Evolutionary conservation across 2,329 filamentous ascomycete species (phyloP).

Genomic region (Ceratocystis colombiana): DNA sequence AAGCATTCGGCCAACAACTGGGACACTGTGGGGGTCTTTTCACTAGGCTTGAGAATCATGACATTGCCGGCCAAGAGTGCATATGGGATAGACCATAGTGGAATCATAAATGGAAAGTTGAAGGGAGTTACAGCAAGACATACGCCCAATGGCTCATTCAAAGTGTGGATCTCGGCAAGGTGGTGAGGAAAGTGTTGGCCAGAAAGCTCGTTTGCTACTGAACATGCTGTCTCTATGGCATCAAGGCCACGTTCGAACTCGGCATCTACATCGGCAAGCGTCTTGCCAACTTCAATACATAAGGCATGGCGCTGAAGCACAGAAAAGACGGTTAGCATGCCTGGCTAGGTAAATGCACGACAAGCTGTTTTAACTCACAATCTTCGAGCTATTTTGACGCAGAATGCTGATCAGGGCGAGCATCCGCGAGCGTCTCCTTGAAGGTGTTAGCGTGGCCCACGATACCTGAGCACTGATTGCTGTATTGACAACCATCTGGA

Average conservation of each 20-base stretch:
- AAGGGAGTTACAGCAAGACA: conserved; percentile 48
- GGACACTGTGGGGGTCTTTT: conserved; percentile 42
- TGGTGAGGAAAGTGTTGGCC: conserved; percentile 22
- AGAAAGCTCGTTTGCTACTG: conserved; percentile 22
- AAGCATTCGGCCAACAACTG: conserved; percentile 44
- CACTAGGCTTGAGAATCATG: conserved; percentile 44
- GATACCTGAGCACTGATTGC: conserved; percentile 24
- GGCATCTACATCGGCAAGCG: conserved; percentile 27
- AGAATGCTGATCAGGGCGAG: conserved; percentile 13
- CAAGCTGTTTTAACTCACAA: conserved; percentile 20
- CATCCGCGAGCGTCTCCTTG: conserved; percentile 18
- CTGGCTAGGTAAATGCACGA: background rate
- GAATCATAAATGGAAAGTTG: conserved; percentile 42
- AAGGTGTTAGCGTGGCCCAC: conserved; percentile 21
- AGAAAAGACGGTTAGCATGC: background rate
- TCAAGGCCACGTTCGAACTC: conserved; percentile 28
- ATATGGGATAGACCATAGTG: conserved; percentile 40
- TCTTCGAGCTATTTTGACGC: conserved; percentile 20
- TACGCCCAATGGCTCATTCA: conserved; percentile 39
- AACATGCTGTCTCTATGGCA: conserved; percentile 27
- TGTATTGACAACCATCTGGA: conserved; percentile 24
- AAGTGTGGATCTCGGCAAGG: conserved; percentile 24
- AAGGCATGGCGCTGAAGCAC: conserved; percentile 16
- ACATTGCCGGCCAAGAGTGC: conserved; percentile 42
- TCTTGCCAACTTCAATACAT: conserved; percentile 28